A percentile compares a stretch with the other conserved stretches of the same genome.
These are phyloP conservation scores for Oryza glaberrima DNA, from an alignment of 176 grass and related monocot genomes.

Conservation along the genomic window DNA sequence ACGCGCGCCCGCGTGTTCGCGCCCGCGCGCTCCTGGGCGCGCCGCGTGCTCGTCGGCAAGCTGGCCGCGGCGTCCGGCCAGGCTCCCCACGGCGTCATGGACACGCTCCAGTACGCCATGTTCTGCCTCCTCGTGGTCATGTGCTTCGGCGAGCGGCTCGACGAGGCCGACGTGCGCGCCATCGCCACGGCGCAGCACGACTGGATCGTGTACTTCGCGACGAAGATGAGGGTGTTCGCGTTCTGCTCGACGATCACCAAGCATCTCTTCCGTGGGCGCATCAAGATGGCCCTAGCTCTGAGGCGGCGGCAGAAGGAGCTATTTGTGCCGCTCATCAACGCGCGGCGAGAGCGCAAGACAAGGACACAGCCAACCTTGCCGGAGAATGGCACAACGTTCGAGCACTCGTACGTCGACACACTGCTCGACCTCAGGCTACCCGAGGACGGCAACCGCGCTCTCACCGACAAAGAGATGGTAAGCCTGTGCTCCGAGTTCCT, in stretches of 20 bases:
- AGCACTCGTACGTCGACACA: slow-evolving; percentile 71
- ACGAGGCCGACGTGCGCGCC: slow-evolving; percentile 43
- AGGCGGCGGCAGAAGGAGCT: slow-evolving; percentile 37
- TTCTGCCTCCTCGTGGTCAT: slow-evolving; percentile 68
- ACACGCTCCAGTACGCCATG: slow-evolving; percentile 62
- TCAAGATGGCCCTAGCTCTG: not conserved
- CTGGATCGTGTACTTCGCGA: slow-evolving; percentile 12
- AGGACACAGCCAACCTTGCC: not conserved
- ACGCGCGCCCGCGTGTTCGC: slow-evolving; percentile 36
- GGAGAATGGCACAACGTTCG: slow-evolving; percentile 19
- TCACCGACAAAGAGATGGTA: slow-evolving; percentile 54
- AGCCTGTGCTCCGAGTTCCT: slow-evolving; percentile 64
- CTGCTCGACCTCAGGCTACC: slow-evolving; percentile 65
- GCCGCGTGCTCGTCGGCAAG: slow-evolving; percentile 39
- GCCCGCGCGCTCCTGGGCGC: slow-evolving; percentile 47
- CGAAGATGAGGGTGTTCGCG: slow-evolving; percentile 27
- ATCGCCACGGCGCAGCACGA: slow-evolving; percentile 37
- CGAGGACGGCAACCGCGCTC: slow-evolving; percentile 36
- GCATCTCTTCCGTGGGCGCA: slow-evolving; percentile 42
- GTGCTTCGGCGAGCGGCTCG: slow-evolving; percentile 77
- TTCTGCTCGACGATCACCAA: slow-evolving; percentile 47
- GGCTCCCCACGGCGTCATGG: slow-evolving; percentile 9
- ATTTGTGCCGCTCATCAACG: slow-evolving; percentile 47
- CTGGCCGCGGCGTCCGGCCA: not conserved
- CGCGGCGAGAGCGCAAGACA: slow-evolving; percentile 42